These are phyloP conservation scores for Phytophthora megakarya DNA, from an alignment of 352 stramenopile genomes.

Conservation along the genomic window DNA sequence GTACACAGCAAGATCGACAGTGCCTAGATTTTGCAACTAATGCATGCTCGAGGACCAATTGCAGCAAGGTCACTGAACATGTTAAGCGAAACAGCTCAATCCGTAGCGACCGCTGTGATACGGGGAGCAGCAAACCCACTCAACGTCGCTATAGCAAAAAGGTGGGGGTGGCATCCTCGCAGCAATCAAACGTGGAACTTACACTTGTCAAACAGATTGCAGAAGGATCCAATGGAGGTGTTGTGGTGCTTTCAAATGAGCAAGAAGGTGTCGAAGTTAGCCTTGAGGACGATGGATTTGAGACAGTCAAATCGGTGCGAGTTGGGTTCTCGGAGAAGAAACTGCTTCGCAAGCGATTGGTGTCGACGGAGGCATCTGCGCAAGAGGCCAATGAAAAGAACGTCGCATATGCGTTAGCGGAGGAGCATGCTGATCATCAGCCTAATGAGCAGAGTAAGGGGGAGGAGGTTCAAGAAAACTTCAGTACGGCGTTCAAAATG, in stretches of 20 bases:
- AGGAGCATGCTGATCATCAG: slow-evolving; percentile 10
- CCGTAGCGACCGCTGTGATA: slow-evolving; percentile 1
- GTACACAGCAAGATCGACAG: not conserved
- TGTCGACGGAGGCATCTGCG: slow-evolving; percentile 12
- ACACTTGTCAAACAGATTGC: slow-evolving; percentile 13
- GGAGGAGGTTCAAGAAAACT: slow-evolving; percentile 21
- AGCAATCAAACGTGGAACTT: slow-evolving; percentile 7
- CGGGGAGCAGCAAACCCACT: slow-evolving; percentile 7
- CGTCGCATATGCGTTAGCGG: not conserved
- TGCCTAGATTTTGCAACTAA: not conserved
- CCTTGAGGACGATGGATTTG: slow-evolving; percentile 19
- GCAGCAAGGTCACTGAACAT: slow-evolving; percentile 1
- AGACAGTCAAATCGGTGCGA: slow-evolving; percentile 39
- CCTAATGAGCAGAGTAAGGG: slow-evolving; percentile 26
- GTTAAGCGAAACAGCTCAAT: slow-evolving; percentile 1
- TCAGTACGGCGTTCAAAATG: not conserved
- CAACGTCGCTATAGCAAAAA: slow-evolving; percentile 3
- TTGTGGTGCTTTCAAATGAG: slow-evolving; percentile 4
- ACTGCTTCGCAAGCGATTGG: slow-evolving; percentile 23
- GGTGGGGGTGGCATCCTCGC: not conserved
- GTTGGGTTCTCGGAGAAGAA: slow-evolving; percentile 33
- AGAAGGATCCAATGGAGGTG: slow-evolving; percentile 9
- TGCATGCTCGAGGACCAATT: not conserved
- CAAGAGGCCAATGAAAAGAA: slow-evolving; percentile 15
- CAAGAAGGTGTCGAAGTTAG: slow-evolving; percentile 11